Conservation (phyloP, 345 rosid genomes). For the Salix koriyanagi region DNA sequence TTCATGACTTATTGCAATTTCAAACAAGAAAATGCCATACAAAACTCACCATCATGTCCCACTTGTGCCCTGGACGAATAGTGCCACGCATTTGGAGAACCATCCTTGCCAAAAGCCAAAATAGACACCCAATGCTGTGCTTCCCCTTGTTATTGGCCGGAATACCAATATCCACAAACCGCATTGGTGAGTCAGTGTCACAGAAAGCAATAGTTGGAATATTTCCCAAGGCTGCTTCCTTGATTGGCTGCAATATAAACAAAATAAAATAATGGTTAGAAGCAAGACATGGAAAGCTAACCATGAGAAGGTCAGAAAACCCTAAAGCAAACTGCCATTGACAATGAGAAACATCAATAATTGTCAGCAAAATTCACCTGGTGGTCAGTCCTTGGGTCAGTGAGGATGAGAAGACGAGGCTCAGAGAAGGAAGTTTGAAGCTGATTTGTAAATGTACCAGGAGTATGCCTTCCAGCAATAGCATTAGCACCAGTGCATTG, state of each 20-base stretch:
- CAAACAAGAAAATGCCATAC: neutral
- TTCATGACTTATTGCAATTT: neutral
- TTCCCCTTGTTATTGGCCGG: conserved; percentile 98
- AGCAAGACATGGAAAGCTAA: neutral
- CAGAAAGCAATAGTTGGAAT: conserved; percentile 95
- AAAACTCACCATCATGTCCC: conserved; percentile 29
- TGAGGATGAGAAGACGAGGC: conserved; percentile 78
- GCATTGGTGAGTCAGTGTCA: conserved; percentile 94
- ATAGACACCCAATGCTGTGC: conserved; percentile 89
- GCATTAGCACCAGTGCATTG: conserved; percentile 88
- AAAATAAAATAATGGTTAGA: neutral
- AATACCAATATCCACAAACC: conserved; percentile 86
- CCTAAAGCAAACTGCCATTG: neutral
- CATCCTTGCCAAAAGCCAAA: conserved; percentile 96
- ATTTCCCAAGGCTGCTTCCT: conserved; percentile 93
- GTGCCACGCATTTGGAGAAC: conserved; percentile 96
- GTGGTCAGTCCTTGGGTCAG: conserved; percentile 94
- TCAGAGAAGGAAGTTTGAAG: conserved; percentile 86
- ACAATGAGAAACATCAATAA: too few relatives aligned
- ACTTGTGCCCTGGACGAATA: conserved; percentile 50
- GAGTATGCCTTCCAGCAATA: conserved; percentile 97
- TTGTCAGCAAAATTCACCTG: conserved; percentile 42
- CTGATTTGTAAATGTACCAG: conserved; percentile 95
- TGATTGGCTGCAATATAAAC: conserved; percentile 66
- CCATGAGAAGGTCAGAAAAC: neutral